phyloP scores from a whole-genome alignment of 192 early-diverging fungal species.

The Dimargaris xerosporica region DNA sequence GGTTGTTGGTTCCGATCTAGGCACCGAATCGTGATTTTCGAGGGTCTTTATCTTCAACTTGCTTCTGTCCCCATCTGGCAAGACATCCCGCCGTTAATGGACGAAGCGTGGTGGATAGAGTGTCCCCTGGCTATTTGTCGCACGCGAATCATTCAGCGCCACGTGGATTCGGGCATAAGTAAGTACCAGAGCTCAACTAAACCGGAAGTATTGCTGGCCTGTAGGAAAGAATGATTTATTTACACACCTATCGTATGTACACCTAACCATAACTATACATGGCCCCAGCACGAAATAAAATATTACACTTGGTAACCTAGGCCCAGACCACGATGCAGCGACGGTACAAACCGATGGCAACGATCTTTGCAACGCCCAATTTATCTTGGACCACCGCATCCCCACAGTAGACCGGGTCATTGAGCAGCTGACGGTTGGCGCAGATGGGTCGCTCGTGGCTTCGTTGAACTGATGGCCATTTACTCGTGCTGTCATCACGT shows the following conservation, averaged over 20 bases:
- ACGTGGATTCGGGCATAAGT: neutral
- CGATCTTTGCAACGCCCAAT: neutral
- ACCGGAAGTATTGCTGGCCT: too few relatives aligned
- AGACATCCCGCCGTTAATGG: slow-evolving; percentile 4
- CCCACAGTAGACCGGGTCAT: neutral
- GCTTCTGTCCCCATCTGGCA: neutral
- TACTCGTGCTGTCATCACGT: too few relatives aligned
- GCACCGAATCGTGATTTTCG: neutral
- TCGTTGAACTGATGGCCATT: too few relatives aligned
- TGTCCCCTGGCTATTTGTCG: slow-evolving; percentile 1
- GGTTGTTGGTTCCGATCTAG: neutral
- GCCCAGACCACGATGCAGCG: neutral
- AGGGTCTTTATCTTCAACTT: neutral
- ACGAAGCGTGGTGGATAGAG: neutral
- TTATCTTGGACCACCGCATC: slow-evolving; percentile 1
- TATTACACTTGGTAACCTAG: too few relatives aligned
- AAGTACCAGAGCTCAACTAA: neutral
- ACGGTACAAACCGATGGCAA: neutral
- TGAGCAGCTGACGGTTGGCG: too few relatives aligned
- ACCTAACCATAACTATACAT: too few relatives aligned
- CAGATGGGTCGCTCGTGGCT: too few relatives aligned
- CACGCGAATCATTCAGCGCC: neutral
- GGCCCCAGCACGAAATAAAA: too few relatives aligned
- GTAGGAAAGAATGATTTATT: too few relatives aligned
- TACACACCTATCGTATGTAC: too few relatives aligned